A percentile compares a stretch with the other conserved stretches of the same genome.
Conservation (phyloP, 257 asterid species). For the Salvia splendens region DNA sequence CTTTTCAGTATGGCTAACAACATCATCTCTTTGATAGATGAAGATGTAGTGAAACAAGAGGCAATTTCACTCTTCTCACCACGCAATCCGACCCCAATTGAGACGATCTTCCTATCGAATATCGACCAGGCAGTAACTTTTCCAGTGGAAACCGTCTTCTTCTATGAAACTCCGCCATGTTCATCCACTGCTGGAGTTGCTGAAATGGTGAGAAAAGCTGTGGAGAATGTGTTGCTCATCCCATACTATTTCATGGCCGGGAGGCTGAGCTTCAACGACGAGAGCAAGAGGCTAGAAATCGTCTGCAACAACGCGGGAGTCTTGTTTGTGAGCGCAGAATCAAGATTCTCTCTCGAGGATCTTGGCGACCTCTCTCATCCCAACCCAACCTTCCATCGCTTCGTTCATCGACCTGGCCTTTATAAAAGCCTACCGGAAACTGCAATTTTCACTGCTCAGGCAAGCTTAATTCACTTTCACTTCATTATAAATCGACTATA, state of each 20-base stretch:
- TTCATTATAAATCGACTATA: too few relatives aligned
- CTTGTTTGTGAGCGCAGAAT: background rate
- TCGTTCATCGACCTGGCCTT: constrained; percentile 4
- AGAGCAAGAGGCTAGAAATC: background rate
- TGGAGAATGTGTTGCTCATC: background rate
- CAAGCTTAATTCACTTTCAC: background rate
- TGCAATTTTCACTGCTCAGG: background rate
- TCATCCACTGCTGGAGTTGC: background rate
- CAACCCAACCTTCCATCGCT: background rate
- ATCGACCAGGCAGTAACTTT: constrained; percentile 3
- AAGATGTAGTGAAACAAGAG: background rate
- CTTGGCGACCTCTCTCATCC: constrained; percentile 2
- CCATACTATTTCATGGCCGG: constrained; percentile 8
- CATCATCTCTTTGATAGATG: background rate
- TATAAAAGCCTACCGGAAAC: background rate
- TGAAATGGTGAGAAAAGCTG: background rate
- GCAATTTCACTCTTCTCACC: background rate
- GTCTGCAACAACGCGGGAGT: background rate
- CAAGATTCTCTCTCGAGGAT: background rate
- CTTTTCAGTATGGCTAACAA: background rate
- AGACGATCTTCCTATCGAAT: constrained; percentile 7
- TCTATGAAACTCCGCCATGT: background rate
- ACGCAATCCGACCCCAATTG: background rate
- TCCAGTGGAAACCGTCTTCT: constrained; percentile 6
- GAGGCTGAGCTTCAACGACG: constrained; percentile 4